phyloP scores from a whole-genome alignment of 2,329 filamentous ascomycete species.

The Colletotrichum gloeosporioides region DNA sequence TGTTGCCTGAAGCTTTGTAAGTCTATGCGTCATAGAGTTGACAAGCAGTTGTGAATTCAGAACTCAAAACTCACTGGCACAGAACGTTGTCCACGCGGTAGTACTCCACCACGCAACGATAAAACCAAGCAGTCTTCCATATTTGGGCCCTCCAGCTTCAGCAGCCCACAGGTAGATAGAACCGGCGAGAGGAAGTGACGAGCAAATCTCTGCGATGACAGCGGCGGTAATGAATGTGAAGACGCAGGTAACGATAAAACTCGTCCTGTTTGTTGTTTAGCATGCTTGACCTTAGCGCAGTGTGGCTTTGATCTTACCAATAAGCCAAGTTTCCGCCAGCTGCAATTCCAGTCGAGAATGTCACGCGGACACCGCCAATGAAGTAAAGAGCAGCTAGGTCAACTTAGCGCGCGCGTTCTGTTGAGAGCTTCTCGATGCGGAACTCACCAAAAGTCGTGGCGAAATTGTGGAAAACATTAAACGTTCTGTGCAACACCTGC shows the following conservation, averaged over 20 bases:
- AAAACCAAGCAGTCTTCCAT: slow-evolving; percentile 61
- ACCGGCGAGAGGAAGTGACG: slow-evolving; percentile 61
- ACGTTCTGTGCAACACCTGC: slow-evolving; percentile 61
- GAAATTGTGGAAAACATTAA: slow-evolving; percentile 63
- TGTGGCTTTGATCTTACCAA: slow-evolving; percentile 44
- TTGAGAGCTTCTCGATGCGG: neutral
- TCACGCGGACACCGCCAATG: slow-evolving; percentile 64
- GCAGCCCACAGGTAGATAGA: slow-evolving; percentile 69
- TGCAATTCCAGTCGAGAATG: slow-evolving; percentile 67
- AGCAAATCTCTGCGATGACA: slow-evolving; percentile 65
- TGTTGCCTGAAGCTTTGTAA: slow-evolving; percentile 41
- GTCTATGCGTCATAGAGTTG: neutral
- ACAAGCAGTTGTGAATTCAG: rapidly evolving
- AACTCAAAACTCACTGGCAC: slow-evolving; percentile 43
- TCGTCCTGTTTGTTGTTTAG: slow-evolving; percentile 49
- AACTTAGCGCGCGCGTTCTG: slow-evolving; percentile 12
- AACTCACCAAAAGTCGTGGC: slow-evolving; percentile 60
- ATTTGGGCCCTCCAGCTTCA: slow-evolving; percentile 59
- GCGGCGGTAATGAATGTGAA: slow-evolving; percentile 67
- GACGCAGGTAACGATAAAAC: slow-evolving; percentile 62
- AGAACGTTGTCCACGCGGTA: slow-evolving; percentile 66
- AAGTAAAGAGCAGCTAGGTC: slow-evolving; percentile 63
- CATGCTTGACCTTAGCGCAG: neutral
- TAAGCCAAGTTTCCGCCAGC: slow-evolving; percentile 66
- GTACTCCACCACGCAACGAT: slow-evolving; percentile 71